phyloP scores from a whole-genome alignment of 306 rosid genomes.

The Mimosa pudica region DNA sequence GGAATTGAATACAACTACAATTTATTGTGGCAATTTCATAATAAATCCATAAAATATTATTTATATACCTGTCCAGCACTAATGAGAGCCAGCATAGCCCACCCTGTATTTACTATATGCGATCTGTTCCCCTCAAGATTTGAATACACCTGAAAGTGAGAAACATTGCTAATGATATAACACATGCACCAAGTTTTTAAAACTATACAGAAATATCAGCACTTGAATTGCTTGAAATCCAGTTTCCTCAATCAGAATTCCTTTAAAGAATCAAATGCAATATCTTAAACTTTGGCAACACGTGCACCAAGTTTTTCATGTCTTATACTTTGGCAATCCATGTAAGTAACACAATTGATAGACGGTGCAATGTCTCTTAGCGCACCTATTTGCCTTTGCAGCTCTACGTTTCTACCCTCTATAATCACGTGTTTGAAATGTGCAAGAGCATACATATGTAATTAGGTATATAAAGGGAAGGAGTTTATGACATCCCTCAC shows the following conservation, averaged over 20 bases:
- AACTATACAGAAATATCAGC: constrained; percentile 25
- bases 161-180: constrained; percentile 12
- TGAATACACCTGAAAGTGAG: constrained; percentile 62
- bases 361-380: not conserved
- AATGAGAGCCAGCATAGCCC: constrained; percentile 80
- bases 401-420: constrained; percentile 17
- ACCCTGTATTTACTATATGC: constrained; percentile 78
- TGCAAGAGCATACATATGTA: constrained; percentile 7
- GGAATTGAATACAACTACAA: not conserved
- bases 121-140: constrained; percentile 61
- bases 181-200: no score
- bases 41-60: constrained; percentile 26
- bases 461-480: constrained; percentile 7
- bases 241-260: constrained; percentile 16
- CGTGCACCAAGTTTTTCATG: constrained; percentile 16
- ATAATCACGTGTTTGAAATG: constrained; percentile 25
- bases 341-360: constrained; percentile 1
- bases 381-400: not conserved
- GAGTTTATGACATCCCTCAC: not conserved
- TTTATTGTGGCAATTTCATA: constrained; percentile 2
- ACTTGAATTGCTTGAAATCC: constrained; percentile 14
- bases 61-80: constrained; percentile 75
- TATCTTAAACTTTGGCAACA: constrained; percentile 15
- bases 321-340: constrained; percentile 18
- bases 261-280: constrained; percentile 29